Base-by-base conservation (phyloP, 2,329 filamentous ascomycete genomes). In the Penicillium oxalicum region DNA sequence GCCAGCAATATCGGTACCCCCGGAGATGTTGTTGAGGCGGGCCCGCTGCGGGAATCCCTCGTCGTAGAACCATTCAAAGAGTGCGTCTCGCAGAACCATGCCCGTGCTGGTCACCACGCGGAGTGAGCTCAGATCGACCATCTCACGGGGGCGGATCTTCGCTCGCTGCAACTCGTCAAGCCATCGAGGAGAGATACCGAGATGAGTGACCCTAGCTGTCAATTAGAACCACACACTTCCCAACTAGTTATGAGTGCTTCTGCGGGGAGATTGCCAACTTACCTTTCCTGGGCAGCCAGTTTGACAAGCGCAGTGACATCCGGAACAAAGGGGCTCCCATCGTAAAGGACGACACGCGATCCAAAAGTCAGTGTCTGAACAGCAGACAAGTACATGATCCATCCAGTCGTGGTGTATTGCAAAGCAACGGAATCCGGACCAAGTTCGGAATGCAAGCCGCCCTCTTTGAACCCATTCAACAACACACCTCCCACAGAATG, bases 301-400 rank as follows among this genome's bases (percentile, higher is more conserved):
- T 81, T 4, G 79, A 76, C 13, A 40, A 58, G 40, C 11, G 53
- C 37, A 18, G 71, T 76, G 1, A 81, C 70, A 52, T 87, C 81
- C 0, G 88, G 88, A 40, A 82, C 70, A 66, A 94, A 89, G 0
- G 88, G 88, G 7, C 83, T 88, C 3, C 88, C 89, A 62, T 94
- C 88, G 64, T 94, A 94, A n/a, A 91, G 72, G 1, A 94, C 68
- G 1, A 78, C 73, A 5, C 80, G 76, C 0, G 76, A 74, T 6
- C 87, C 87, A 35, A 75, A 70, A 1, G 85, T 58, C 6, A 91
- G 72, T 4, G 75, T 72, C 18, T 76, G 73, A 0, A 88, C 73
- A 34, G 77, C 79, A 2, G 75, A 70, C 7, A 90, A 72, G 63
- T 91, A 93, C 88, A 95, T 94, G 69, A 95, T 93, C 88, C 88